Base-by-base conservation (phyloP, 768 basidiomycete species). In the Suillus tomentosus region DNA sequence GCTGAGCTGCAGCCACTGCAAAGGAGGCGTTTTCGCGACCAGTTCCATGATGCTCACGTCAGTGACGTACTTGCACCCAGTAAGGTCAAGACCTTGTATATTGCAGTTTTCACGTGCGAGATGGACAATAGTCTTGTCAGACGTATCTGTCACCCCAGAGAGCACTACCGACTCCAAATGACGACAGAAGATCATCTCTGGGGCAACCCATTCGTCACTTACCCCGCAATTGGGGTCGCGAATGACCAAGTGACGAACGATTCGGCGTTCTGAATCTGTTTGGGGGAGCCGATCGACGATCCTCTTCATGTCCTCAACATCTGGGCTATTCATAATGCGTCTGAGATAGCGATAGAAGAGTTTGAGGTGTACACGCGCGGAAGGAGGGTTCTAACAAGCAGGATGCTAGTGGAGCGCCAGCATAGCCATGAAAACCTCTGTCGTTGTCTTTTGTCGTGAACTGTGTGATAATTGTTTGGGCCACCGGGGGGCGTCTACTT, bases 31-130 rank as follows among this genome's bases (percentile, higher is more conserved):
- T 66, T 87, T 83, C 61, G 82, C 81, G 14, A 90, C 89, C 48
- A 98, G 74, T 62, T 89, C 88, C 62, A 87, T 76, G 64, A 97
- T 78, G 5, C 88, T 89, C n/a, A 85, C 82, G 71, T 96, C 93
- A 19, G 92, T 90, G 55, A 98, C 80, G 65, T 82, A 79, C 40
- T 80, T 81, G 78, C 95, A 97, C 19, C 87, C 88, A 63, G 85
- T 84, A 64, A 97, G 70, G 74, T 94, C 90, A 61, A 97, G 74
- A 22, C 90, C 89, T 64, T 89, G 86, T 8, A 98, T 79, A 62
- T 87, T 85, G 19, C 79, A 77, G 45, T 93, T 90, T 54, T 79
- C 81, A 63, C 79, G 76, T 10, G 90, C 88, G 48, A 96, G 80
- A 19, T 82, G 75, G 45, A 85, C 79, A 51, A 96, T 74, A 8